These are phyloP conservation scores for Parachaetomium inaequale DNA, from an alignment of 495 filamentous ascomycete species.

Conservation along the genomic window DNA sequence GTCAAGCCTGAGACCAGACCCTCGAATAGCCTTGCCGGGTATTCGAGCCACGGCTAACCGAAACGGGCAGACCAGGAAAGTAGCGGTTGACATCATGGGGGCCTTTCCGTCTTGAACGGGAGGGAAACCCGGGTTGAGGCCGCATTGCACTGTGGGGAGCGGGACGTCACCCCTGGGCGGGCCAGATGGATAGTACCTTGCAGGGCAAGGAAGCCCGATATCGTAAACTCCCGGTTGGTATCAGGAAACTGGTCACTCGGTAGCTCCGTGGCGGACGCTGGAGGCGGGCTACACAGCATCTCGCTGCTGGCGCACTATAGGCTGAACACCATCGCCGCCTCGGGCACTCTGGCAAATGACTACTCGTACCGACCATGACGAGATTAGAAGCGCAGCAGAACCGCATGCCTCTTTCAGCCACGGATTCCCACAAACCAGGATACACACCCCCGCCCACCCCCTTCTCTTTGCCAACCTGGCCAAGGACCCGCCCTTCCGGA, in stretches of 20 bases:
- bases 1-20: not conserved
- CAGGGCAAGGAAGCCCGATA: not conserved
- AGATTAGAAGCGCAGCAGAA: not conserved
- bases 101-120: not conserved
- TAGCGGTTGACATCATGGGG: not conserved
- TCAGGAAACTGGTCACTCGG: not conserved
- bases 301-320: constrained; percentile 8
- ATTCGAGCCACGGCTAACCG: not conserved
- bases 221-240: not conserved
- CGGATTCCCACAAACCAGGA: constrained; percentile 13
- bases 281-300: constrained; percentile 12
- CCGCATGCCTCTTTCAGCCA: not conserved
- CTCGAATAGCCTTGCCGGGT: not conserved
- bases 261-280: not conserved
- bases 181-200: not conserved
- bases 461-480: not conserved
- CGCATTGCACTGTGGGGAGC: constrained; percentile 10
- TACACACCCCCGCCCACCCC: constrained; percentile 1
- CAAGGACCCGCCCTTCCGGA: constrained; percentile 22
- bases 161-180: constrained; percentile 7
- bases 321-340: constrained; percentile 4
- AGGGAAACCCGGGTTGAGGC: not conserved
- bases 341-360: constrained; percentile 11
- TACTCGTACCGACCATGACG: not conserved
- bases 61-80: not conserved